Percentiles rank a stretch among this genome's conserved stretches.
Evolutionary conservation across 2,329 filamentous ascomycete species (phyloP).

Genomic region (Penicillium sclerotiorum): DNA sequence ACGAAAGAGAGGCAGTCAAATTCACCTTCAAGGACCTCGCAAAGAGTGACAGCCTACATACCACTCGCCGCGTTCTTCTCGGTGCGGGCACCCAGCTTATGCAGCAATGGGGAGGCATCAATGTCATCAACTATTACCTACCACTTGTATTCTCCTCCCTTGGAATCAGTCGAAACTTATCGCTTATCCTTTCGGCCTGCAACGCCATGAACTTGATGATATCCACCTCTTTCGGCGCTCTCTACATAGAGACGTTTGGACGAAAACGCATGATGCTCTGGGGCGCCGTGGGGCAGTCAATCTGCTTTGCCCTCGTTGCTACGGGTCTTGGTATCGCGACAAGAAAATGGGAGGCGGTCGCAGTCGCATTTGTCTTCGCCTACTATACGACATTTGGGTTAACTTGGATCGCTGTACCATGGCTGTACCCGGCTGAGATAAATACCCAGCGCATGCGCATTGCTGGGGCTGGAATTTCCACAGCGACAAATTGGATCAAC

Average conservation of each 20-base stretch:
- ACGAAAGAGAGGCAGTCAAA: background rate
- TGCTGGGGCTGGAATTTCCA: conserved; percentile 14
- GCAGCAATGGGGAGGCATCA: conserved; percentile 29
- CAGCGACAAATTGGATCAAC: conserved; percentile 15
- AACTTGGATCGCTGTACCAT: conserved; percentile 21
- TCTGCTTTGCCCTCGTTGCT: conserved; percentile 50
- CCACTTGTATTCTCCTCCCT: conserved; percentile 20
- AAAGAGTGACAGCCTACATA: background rate
- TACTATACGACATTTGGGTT: conserved; percentile 20
- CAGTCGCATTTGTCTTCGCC: conserved; percentile 45
- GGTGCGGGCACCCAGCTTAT: conserved; percentile 42
- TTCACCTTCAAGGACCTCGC: background rate
- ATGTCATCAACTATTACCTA: conserved; percentile 24
- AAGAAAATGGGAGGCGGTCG: conserved; percentile 8
- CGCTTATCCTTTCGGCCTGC: conserved; percentile 19
- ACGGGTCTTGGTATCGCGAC: conserved; percentile 40
- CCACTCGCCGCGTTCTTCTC: conserved; percentile 43
- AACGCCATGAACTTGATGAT: conserved; percentile 18
- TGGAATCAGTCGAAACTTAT: conserved; percentile 14
- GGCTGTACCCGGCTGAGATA: conserved; percentile 23
- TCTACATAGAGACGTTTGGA: conserved; percentile 51
- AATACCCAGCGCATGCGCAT: conserved; percentile 22
- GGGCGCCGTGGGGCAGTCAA: conserved; percentile 46
- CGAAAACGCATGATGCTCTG: conserved; percentile 50
- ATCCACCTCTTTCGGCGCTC: conserved; percentile 37